phyloP scores from a whole-genome alignment of 2,329 filamentous ascomycete genomes.

The Pseudogymnoascus sp. region DNA sequence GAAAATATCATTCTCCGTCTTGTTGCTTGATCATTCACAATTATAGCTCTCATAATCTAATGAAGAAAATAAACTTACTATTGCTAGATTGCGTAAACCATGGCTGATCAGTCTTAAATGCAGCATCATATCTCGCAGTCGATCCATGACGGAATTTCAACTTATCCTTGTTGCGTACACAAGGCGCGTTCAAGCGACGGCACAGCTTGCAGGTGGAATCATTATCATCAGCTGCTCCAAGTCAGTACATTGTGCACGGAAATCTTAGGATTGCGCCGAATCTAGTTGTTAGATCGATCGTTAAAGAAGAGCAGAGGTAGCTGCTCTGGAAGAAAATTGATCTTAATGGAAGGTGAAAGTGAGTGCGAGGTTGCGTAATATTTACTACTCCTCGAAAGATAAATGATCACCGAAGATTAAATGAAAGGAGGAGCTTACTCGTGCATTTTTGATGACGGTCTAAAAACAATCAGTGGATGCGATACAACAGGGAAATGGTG shows the following conservation, averaged over 20 bases:
- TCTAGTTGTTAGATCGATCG: background rate
- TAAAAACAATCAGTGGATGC: background rate
- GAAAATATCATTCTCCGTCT: background rate
- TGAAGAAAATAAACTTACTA: constrained; percentile 17
- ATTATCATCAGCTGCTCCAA: background rate
- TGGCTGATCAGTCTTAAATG: constrained; percentile 28
- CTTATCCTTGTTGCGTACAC: background rate
- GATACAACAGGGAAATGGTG: background rate
- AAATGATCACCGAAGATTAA: background rate
- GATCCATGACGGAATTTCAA: constrained; percentile 29
- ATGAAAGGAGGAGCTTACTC: background rate
- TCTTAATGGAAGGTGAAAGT: background rate
- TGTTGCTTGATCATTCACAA: background rate
- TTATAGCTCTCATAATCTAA: constrained; percentile 3
- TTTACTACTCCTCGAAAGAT: background rate
- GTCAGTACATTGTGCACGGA: background rate
- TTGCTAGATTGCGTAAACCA: constrained; percentile 27
- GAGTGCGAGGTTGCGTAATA: background rate
- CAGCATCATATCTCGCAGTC: constrained; percentile 27
- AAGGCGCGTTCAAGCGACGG: background rate
- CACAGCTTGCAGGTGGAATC: background rate
- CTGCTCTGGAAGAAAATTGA: background rate
- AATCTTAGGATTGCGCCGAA: background rate
- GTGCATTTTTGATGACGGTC: background rate
- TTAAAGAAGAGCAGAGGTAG: background rate